phyloP scores from a whole-genome alignment of 208 protist genomes.

The Trypanosoma cruzi region DNA sequence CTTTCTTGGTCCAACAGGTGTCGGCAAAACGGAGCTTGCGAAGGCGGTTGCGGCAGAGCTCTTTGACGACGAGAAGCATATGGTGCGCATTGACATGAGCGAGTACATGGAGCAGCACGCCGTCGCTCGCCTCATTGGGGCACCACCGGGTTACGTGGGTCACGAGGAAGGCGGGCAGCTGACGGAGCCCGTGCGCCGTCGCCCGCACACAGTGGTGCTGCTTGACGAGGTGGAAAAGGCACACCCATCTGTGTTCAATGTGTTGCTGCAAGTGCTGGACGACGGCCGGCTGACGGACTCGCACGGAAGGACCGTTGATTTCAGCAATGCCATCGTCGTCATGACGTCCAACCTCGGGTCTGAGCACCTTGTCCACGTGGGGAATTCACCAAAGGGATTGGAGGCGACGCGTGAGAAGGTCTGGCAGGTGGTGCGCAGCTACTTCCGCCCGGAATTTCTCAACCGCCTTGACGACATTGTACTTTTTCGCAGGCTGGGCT shows the following conservation, averaged over 20 bases:
- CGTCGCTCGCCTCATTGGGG: slow-evolving; percentile 93
- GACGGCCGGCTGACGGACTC: slow-evolving; percentile 95
- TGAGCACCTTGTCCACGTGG: slow-evolving; percentile 68
- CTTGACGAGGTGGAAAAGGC: slow-evolving; percentile 98
- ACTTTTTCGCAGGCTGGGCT: slow-evolving; percentile 51
- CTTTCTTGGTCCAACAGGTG: slow-evolving; percentile 93
- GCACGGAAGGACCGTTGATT: slow-evolving; percentile 88
- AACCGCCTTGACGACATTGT: slow-evolving; percentile 82
- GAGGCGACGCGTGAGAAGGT: no score
- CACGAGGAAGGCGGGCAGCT: slow-evolving; percentile 96
- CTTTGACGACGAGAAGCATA: slow-evolving; percentile 94
- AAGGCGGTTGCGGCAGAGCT: slow-evolving; percentile 93
- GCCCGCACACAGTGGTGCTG: no score
- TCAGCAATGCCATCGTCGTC: slow-evolving; percentile 95
- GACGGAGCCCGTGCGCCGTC: slow-evolving; percentile 94
- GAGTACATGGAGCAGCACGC: slow-evolving; percentile 96
- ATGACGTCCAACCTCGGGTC: slow-evolving; percentile 94
- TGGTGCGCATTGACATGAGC: slow-evolving; percentile 97
- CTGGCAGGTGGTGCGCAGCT: no score
- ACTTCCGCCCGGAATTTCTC: no score
- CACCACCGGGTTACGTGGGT: slow-evolving; percentile 96
- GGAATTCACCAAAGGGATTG: slow-evolving; percentile 32
- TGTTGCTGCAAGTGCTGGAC: slow-evolving; percentile 96
- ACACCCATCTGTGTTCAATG: slow-evolving; percentile 90
- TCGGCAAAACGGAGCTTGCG: slow-evolving; percentile 93